A percentile compares a stretch with the other conserved stretches of the same genome.
Evolutionary conservation across 345 rosid genomes (phyloP).

Genomic region (Eucalyptus polyanthemos): DNA sequence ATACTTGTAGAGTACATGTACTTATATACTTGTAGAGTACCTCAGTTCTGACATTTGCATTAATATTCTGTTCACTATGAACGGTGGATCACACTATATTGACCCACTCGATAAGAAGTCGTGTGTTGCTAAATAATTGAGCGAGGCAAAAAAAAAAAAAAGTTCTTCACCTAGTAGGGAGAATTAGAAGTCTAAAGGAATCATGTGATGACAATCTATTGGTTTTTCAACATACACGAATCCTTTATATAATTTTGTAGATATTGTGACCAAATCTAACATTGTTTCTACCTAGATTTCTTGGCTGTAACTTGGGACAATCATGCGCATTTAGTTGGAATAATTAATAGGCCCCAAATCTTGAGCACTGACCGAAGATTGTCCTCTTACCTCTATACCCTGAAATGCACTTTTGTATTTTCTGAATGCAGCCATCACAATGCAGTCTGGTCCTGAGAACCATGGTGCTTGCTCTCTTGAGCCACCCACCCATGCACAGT

Average conservation of each 20-base stretch:
- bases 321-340: neutral
- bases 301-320: neutral
- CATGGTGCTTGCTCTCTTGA: neutral
- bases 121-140: neutral
- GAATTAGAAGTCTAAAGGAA: neutral
- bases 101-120: neutral
- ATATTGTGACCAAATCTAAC: too few species aligned
- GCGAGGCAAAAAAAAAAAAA: too few species aligned
- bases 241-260: neutral
- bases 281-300: neutral
- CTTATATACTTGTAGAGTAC: neutral
- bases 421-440: conserved; percentile 17
- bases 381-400: conserved; percentile 34
- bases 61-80: neutral
- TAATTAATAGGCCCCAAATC: neutral
- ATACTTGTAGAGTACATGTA: neutral
- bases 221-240: neutral
- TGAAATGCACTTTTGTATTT: neutral
- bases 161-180: neutral
- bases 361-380: neutral
- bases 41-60: neutral
- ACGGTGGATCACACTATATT: neutral
- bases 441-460: conserved; percentile 23
- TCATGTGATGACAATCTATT: neutral
- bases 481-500: neutral